Conservation (phyloP, 345 rosid genomes). For the Bruguiera sexangula region DNA sequence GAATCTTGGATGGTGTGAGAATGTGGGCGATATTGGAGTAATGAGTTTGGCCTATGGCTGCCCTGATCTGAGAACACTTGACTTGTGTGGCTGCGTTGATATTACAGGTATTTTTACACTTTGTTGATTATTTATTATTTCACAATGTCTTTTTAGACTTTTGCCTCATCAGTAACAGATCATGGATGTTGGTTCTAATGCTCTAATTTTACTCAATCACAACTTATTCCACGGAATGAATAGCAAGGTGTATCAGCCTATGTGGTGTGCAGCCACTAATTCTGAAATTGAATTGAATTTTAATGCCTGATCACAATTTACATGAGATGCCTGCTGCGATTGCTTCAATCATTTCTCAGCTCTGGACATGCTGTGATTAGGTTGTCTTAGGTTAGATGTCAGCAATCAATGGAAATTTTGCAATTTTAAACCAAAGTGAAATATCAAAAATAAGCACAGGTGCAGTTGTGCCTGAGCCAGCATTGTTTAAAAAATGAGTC, state of each 20-base stretch:
- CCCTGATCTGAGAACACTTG: conserved; percentile 74
- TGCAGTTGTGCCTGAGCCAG: too few species aligned
- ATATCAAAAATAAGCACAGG: too few species aligned
- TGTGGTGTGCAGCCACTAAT: not conserved
- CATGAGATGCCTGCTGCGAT: too few species aligned
- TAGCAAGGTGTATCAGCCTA: not conserved
- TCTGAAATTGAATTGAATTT: too few species aligned
- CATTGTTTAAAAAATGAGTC: too few species aligned
- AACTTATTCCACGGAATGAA: not conserved
- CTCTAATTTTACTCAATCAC: not conserved
- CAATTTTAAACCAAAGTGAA: too few species aligned
- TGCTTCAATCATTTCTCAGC: too few species aligned
- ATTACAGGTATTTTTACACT: conserved; percentile 61
- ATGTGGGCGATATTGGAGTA: conserved; percentile 83
- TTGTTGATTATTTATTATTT: not conserved
- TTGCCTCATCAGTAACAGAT: not conserved
- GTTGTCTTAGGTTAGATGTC: too few species aligned
- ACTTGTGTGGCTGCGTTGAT: conserved; percentile 73
- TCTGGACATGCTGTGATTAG: too few species aligned
- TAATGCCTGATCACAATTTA: too few species aligned
- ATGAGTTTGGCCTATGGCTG: conserved; percentile 85
- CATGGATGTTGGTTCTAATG: not conserved
- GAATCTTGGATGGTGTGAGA: conserved; percentile 96
- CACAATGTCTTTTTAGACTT: not conserved
- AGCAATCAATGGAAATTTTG: too few species aligned